Percentiles rank a stretch among this genome's conserved stretches.
phyloP scores from a whole-genome alignment of 2,329 filamentous ascomycete genomes.

The Scedosporium aurantiacum region DNA sequence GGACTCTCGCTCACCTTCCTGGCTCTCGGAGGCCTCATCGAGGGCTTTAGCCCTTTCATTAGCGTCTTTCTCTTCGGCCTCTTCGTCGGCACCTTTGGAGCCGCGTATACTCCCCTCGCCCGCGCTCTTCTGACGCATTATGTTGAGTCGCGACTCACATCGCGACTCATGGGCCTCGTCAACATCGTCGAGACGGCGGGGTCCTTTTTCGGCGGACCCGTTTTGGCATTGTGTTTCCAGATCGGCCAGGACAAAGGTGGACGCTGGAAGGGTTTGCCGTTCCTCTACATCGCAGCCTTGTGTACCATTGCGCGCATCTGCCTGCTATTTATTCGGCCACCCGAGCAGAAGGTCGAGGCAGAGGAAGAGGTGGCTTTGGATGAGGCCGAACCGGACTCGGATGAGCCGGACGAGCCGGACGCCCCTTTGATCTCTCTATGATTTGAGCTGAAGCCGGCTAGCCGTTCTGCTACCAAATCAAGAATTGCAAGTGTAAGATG shows the following conservation, averaged over 20 bases:
- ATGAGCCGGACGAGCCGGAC: conserved; percentile 3
- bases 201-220: conserved; percentile 27
- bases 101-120: conserved; percentile 25
- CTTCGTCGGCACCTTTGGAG: conserved; percentile 26
- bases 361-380: conserved; percentile 11
- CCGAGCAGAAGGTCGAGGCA: conserved; percentile 12
- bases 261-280: conserved; percentile 26
- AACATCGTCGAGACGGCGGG: conserved; percentile 28
- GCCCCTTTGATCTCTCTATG: background rate
- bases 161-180: conserved; percentile 28
- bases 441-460: background rate
- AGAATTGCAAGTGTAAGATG: background rate
- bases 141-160: conserved; percentile 25
- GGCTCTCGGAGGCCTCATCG: conserved; percentile 20
- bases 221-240: conserved; percentile 27
- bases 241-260: conserved; percentile 23
- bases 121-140: conserved; percentile 29
- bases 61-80: conserved; percentile 25
- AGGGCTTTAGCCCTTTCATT: conserved; percentile 22
- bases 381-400: background rate
- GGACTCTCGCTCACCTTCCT: conserved; percentile 22
- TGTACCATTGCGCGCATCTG: conserved; percentile 18
- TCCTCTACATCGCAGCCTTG: conserved; percentile 25
- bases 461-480: background rate
- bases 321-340: conserved; percentile 21